phyloP scores from a whole-genome alignment of 495 filamentous ascomycete species.

The Penicillium riverlandense region DNA sequence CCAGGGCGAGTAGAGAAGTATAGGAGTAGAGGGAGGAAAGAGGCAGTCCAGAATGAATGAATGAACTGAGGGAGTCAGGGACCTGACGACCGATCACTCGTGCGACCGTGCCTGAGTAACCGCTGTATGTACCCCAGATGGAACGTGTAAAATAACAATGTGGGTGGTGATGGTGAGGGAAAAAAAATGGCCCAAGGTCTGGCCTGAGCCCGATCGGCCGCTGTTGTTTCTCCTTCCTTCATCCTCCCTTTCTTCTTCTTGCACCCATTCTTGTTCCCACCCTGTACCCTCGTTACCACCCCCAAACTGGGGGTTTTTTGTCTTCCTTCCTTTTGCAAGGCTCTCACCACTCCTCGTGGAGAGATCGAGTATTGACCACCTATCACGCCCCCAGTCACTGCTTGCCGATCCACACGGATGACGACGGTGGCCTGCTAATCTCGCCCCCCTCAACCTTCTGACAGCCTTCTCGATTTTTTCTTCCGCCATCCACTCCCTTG shows the following conservation, averaged over 20 bases:
- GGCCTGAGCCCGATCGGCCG: not conserved
- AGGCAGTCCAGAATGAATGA: too few species aligned
- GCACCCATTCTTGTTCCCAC: constrained; percentile 1
- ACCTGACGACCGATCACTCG: too few species aligned
- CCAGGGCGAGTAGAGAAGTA: too few species aligned
- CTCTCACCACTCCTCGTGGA: too few species aligned
- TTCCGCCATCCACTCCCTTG: constrained; percentile 1
- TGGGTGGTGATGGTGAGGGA: too few species aligned
- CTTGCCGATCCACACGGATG: constrained; percentile 10
- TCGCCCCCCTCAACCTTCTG: not conserved
- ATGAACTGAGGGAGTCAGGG: too few species aligned
- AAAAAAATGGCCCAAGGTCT: too few species aligned
- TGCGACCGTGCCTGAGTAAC: too few species aligned
- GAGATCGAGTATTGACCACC: not conserved
- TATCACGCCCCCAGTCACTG: constrained; percentile 3
- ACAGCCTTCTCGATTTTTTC: not conserved
- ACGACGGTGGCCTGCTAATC: constrained; percentile 10
- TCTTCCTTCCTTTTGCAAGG: not conserved
- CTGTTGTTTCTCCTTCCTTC: constrained; percentile 3
- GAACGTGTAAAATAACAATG: too few species aligned
- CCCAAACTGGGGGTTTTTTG: not conserved
- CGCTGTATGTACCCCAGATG: too few species aligned
- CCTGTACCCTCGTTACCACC: constrained; percentile 4
- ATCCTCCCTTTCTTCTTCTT: constrained; percentile 2
- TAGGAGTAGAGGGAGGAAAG: too few species aligned